These are phyloP conservation scores for Echeveria elegans DNA, from an alignment of 164 flowering plant genomes.

Conservation along the genomic window DNA sequence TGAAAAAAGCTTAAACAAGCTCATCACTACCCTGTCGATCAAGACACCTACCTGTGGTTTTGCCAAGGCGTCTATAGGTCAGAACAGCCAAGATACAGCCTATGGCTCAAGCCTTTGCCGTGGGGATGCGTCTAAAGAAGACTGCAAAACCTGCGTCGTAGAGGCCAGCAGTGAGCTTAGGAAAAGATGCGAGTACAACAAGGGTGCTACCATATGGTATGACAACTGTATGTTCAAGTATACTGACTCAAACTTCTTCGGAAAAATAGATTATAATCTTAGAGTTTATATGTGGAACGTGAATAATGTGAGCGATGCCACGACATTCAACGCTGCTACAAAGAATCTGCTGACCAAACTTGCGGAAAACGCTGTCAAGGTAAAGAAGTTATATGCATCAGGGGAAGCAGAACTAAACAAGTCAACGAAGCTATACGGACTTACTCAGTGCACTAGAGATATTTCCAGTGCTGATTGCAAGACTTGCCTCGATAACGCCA, in stretches of 20 bases:
- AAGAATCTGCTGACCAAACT: constrained; percentile 20
- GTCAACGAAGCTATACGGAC: constrained; percentile 27
- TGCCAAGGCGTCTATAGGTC: constrained; percentile 12
- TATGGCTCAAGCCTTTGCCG: constrained; percentile 32
- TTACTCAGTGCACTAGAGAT: constrained; percentile 47
- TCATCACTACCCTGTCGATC: constrained; percentile 7
- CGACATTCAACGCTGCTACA: constrained; percentile 17
- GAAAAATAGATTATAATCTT: constrained; percentile 17
- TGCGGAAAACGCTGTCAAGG: constrained; percentile 12
- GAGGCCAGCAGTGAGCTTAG: constrained; percentile 19
- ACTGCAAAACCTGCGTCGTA: constrained; percentile 29
- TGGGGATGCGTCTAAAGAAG: constrained; percentile 25
- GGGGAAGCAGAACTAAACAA: constrained; percentile 18
- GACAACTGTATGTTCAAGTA: constrained; percentile 37
- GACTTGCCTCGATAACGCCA: constrained; percentile 33
- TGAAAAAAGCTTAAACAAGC: constrained; percentile 14
- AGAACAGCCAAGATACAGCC: constrained; percentile 5
- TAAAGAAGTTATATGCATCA: constrained; percentile 18
- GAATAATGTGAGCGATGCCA: constrained; percentile 17
- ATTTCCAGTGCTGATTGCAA: constrained; percentile 25
- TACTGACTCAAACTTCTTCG: constrained; percentile 28
- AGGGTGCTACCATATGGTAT: constrained; percentile 32
- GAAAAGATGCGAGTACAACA: constrained; percentile 24
- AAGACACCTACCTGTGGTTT: constrained; percentile 21
- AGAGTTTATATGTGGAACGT: constrained; percentile 26